Evolutionary conservation across 495 filamentous ascomycete genomes (phyloP).

Genomic region (Platismatia glauca): DNA sequence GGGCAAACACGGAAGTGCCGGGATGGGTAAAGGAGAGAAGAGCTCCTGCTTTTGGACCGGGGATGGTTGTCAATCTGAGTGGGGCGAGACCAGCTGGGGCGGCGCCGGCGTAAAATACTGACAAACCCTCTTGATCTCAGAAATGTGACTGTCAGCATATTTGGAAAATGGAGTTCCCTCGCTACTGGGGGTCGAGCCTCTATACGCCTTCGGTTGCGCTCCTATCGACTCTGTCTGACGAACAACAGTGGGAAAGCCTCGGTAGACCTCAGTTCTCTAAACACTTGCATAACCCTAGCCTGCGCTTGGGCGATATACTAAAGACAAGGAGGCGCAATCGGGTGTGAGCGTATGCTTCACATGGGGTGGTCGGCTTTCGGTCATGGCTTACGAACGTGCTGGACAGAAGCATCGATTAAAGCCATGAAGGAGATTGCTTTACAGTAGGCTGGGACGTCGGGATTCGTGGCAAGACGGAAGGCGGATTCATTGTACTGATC

Average conservation of each 20-base stretch:
- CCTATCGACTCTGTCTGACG: background rate
- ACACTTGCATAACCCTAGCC: background rate
- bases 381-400: background rate
- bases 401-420: background rate
- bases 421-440: background rate
- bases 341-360: background rate
- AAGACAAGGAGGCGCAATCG: background rate
- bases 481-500: background rate
- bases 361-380: background rate
- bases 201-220: background rate
- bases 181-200: background rate
- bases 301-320: background rate
- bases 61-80: slow-evolving; percentile 43
- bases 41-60: slow-evolving; percentile 29
- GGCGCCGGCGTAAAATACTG: background rate
- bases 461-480: background rate
- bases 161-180: no score
- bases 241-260: background rate
- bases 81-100: slow-evolving; percentile 46
- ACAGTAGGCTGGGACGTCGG: background rate
- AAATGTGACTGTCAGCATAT: background rate
- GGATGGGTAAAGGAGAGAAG: slow-evolving; percentile 44
- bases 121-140: background rate
- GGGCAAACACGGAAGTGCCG: slow-evolving; percentile 41
- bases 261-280: no score